These are phyloP conservation scores for Fusarium armeniacum DNA, from an alignment of 2,329 filamentous ascomycete genomes.

Conservation along the genomic window DNA sequence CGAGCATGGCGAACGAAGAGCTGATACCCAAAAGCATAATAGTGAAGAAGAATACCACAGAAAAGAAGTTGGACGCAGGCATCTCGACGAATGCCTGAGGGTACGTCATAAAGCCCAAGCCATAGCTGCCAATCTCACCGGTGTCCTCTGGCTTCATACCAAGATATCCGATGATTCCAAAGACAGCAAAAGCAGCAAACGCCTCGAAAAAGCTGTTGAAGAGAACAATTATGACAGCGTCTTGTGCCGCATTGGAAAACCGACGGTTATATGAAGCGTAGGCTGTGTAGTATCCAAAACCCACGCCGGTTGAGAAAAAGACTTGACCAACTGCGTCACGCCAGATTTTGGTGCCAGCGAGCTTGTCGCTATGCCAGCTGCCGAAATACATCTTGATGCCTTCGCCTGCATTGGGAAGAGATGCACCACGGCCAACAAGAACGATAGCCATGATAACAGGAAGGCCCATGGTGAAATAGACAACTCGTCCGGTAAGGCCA, in stretches of 20 bases:
- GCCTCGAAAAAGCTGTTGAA: not conserved
- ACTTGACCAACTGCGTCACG: constrained; percentile 66
- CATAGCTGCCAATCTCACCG: not conserved
- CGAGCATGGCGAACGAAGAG: constrained; percentile 4
- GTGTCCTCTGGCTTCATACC: not conserved
- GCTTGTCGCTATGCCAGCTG: not conserved
- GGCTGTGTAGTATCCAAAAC: constrained; percentile 68
- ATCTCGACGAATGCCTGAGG: not conserved
- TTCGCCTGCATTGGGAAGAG: not conserved
- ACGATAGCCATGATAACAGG: not conserved
- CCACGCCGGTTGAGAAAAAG: constrained; percentile 59
- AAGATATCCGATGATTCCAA: constrained; percentile 1
- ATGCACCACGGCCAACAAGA: not conserved
- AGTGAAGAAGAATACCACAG: not conserved
- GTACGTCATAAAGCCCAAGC: not conserved
- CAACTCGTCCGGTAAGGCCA: not conserved
- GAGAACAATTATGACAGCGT: not conserved
- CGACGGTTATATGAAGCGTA: constrained; percentile 68
- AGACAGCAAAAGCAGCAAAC: not conserved
- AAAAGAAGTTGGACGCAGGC: not conserved
- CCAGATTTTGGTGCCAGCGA: constrained; percentile 53
- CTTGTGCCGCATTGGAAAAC: constrained; percentile 58
- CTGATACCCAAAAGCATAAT: not conserved
- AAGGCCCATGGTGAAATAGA: not conserved
- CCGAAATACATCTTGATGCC: constrained; percentile 13